A percentile compares a stretch with the other conserved stretches of the same genome.
These are phyloP conservation scores for Tuber umbilicatum DNA, from an alignment of 495 filamentous ascomycete genomes.

Conservation along the genomic window DNA sequence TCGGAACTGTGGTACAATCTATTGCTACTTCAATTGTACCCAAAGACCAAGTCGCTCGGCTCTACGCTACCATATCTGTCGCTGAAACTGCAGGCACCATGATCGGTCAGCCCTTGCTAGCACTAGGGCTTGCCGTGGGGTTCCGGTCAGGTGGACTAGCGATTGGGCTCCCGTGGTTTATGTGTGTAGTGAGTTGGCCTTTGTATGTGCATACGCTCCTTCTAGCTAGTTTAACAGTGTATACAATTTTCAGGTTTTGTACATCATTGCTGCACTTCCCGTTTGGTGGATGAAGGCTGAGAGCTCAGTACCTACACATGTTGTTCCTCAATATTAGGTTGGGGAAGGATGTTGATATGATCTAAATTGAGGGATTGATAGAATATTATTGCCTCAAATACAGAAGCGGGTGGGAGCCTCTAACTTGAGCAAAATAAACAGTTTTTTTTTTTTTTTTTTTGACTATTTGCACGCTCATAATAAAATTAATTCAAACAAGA, in stretches of 20 bases:
- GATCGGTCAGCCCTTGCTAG: slow-evolving; percentile 4
- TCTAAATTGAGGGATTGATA: neutral
- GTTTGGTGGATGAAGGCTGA: neutral
- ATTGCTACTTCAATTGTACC: slow-evolving; percentile 10
- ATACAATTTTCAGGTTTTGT: neutral
- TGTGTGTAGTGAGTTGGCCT: slow-evolving; percentile 8
- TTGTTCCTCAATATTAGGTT: neutral
- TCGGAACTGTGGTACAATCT: slow-evolving; percentile 7
- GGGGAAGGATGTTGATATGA: neutral
- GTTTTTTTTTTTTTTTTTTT: neutral
- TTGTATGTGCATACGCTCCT: neutral
- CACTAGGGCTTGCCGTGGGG: neutral
- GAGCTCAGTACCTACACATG: neutral
- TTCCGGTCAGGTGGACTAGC: slow-evolving; percentile 3
- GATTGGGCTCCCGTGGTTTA: slow-evolving; percentile 4
- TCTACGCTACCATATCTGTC: slow-evolving; percentile 7
- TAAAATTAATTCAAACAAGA: neutral
- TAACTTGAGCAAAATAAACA: neutral
- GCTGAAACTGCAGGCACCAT: slow-evolving; percentile 10
- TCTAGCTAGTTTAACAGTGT: neutral
- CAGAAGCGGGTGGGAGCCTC: neutral
- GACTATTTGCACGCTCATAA: neutral
- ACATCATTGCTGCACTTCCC: neutral
- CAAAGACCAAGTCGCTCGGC: slow-evolving; percentile 5
- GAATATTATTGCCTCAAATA: neutral